Evolutionary conservation across 2,329 filamentous ascomycete genomes (phyloP).

Genomic region (Penicillium crustosum): DNA sequence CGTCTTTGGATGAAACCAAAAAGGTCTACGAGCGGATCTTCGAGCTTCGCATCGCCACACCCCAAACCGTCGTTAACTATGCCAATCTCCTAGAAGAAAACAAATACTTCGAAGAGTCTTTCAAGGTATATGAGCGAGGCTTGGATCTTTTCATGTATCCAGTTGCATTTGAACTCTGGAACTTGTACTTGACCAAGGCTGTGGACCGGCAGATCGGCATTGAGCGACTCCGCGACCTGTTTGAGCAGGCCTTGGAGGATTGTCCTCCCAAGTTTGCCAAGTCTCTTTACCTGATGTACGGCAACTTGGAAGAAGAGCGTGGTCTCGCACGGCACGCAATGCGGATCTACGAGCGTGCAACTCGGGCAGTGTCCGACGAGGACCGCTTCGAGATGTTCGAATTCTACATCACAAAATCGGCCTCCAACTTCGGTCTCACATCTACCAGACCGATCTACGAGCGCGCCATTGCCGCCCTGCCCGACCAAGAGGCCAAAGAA

Average conservation of each 20-base stretch:
- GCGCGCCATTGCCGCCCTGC: slow-evolving; percentile 87
- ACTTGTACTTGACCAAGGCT: slow-evolving; percentile 94
- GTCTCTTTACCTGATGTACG: slow-evolving; percentile 96
- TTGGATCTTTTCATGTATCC: slow-evolving; percentile 98
- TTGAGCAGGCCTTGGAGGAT: slow-evolving; percentile 93
- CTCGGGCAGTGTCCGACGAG: slow-evolving; percentile 89
- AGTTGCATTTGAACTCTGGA: slow-evolving; percentile 98
- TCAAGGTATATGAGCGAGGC: slow-evolving; percentile 95
- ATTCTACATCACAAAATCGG: slow-evolving; percentile 98
- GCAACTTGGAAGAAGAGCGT: slow-evolving; percentile 91
- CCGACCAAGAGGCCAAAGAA: slow-evolving; percentile 87
- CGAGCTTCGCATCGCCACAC: slow-evolving; percentile 94
- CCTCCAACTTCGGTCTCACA: slow-evolving; percentile 93
- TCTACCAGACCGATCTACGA: slow-evolving; percentile 96
- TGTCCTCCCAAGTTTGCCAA: slow-evolving; percentile 96
- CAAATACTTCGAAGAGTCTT: slow-evolving; percentile 93
- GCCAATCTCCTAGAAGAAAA: slow-evolving; percentile 93
- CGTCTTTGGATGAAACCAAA: slow-evolving; percentile 84
- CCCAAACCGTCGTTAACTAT: slow-evolving; percentile 98
- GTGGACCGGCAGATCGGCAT: slow-evolving; percentile 95
- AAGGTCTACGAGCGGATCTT: slow-evolving; percentile 98
- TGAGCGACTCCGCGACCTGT: slow-evolving; percentile 88
- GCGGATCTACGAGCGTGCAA: slow-evolving; percentile 98
- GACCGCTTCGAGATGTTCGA: slow-evolving; percentile 98
- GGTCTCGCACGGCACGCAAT: slow-evolving; percentile 94